Conservation (phyloP, 2,329 filamentous ascomycete species). For the Colletotrichum salicis region DNA sequence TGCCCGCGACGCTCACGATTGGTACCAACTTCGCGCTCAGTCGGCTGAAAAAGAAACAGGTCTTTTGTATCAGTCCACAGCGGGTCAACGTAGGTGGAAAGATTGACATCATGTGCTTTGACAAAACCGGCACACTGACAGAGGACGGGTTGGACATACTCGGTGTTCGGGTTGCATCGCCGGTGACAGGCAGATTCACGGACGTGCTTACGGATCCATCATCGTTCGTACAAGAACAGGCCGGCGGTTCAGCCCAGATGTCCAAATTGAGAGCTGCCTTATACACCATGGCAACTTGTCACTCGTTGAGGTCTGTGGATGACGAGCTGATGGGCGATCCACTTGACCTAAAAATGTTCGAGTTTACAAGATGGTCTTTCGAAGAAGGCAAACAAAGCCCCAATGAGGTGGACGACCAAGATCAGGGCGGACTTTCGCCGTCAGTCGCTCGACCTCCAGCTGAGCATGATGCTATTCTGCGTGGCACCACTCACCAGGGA, state of each 20-base stretch:
- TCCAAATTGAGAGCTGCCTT: constrained; percentile 68
- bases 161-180: constrained; percentile 82
- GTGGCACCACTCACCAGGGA: constrained; percentile 39
- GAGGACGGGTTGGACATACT: constrained; percentile 96
- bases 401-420: constrained; percentile 75
- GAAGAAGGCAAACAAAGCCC: constrained; percentile 83
- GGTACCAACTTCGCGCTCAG: constrained; percentile 94
- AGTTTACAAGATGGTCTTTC: constrained; percentile 92
- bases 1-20: constrained; percentile 95
- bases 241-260: constrained; percentile 6
- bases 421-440: constrained; percentile 81
- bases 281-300: constrained; percentile 97
- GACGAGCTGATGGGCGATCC: constrained; percentile 92
- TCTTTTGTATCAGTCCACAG: constrained; percentile 98
- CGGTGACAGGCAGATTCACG: constrained; percentile 72
- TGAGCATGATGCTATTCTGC: constrained; percentile 40
- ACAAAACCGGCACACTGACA: constrained; percentile 98
- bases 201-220: constrained; percentile 77
- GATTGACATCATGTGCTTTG: constrained; percentile 95
- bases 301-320: constrained; percentile 88
- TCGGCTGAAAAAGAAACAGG: constrained; percentile 86
- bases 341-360: constrained; percentile 97
- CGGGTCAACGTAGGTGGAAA: constrained; percentile 97
- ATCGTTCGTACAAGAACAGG: constrained; percentile 58
- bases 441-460: constrained; percentile 86